These are phyloP conservation scores for Starmerella bombicola DNA, from an alignment of 805 yeast genomes.

Conservation along the genomic window DNA sequence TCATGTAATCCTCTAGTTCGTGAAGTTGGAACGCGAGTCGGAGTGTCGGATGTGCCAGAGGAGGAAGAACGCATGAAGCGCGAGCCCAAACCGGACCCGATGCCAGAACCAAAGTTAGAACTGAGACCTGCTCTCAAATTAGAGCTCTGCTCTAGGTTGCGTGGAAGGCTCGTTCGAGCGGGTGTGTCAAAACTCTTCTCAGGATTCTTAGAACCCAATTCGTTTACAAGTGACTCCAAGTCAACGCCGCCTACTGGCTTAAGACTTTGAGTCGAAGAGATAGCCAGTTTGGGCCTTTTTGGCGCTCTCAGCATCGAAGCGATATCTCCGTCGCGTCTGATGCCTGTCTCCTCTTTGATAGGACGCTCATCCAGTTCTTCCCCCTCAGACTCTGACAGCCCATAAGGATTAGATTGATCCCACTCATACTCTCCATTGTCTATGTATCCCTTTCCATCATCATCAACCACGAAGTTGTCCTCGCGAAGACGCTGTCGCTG, in stretches of 20 bases:
- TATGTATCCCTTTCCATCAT: conserved; percentile 84
- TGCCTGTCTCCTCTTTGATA: conserved; percentile 28
- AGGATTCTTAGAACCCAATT: background rate
- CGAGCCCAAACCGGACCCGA: conserved; percentile 3
- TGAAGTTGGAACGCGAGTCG: background rate
- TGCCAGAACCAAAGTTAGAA: conserved; percentile 4
- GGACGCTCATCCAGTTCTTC: conserved; percentile 24
- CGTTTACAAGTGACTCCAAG: conserved; percentile 9
- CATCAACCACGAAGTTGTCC: conserved; percentile 91
- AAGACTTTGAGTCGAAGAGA: background rate
- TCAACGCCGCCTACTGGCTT: conserved; percentile 1
- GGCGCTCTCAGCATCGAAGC: conserved; percentile 29
- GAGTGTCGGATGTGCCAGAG: background rate
- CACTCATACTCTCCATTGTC: conserved; percentile 90
- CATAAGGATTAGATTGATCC: conserved; percentile 37
- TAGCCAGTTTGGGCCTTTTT: conserved; percentile 5
- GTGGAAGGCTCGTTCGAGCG: background rate
- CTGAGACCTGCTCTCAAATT: conserved; percentile 2
- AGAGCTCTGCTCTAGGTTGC: background rate
- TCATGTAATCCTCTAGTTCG: background rate
- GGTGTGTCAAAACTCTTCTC: background rate
- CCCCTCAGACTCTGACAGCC: conserved; percentile 27
- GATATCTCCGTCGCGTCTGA: conserved; percentile 26
- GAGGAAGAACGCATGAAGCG: background rate
- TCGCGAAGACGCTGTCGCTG: conserved; percentile 69